Conservation (phyloP, 306 rosid species). For the Rosa chinensis region DNA sequence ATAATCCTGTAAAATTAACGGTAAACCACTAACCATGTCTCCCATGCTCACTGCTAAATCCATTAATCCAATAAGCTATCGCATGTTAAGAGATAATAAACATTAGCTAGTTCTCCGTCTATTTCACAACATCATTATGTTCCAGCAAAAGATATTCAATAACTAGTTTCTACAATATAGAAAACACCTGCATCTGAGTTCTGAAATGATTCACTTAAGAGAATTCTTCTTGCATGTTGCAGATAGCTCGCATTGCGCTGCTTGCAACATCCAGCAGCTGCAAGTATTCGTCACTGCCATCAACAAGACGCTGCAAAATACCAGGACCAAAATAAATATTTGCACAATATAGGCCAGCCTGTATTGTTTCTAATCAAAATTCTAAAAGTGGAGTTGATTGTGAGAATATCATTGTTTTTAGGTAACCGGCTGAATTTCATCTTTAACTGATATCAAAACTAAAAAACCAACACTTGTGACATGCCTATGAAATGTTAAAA, state of each 20-base stretch:
- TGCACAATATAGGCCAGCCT: neutral
- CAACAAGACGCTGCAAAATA: slow-evolving; percentile 72
- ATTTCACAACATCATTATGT: neutral
- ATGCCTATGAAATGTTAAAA: neutral
- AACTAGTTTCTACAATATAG: slow-evolving; percentile 1
- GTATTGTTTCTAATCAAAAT: neutral
- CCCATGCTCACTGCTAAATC: slow-evolving; percentile 14
- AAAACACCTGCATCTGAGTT: neutral
- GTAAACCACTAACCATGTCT: slow-evolving; percentile 9
- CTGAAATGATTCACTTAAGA: slow-evolving; percentile 22
- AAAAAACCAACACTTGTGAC: neutral
- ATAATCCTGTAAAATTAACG: neutral
- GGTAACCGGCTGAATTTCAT: neutral
- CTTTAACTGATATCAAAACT: neutral
- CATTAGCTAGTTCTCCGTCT: neutral
- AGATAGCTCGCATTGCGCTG: slow-evolving; percentile 61
- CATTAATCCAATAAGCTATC: neutral
- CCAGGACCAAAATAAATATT: slow-evolving; percentile 24
- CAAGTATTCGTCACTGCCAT: slow-evolving; percentile 88
- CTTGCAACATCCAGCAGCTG: slow-evolving; percentile 85
- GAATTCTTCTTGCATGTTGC: slow-evolving; percentile 63
- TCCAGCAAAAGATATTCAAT: neutral
- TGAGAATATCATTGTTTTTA: neutral
- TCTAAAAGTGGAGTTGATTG: neutral
- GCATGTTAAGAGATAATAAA: neutral